Evolutionary conservation across 768 basidiomycete genomes (phyloP), one percentile per base, ranked within the genome.

Genomic region (Calocera viscosa): DNA sequence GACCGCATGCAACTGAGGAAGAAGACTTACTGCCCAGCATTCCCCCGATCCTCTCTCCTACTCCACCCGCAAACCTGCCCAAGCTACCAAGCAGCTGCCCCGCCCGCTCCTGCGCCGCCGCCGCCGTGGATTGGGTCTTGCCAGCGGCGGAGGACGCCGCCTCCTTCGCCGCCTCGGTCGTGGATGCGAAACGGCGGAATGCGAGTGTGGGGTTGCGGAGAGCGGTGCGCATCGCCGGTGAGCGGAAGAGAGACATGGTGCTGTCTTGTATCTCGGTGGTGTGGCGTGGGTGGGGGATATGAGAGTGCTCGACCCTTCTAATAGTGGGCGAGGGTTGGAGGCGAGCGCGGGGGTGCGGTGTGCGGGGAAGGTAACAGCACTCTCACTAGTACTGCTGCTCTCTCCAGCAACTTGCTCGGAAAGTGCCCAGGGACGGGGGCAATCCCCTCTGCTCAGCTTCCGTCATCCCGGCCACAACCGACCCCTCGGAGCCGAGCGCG

Each of bases 71-170:
- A 5, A 74, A 77, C 74, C 81, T 83, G 38, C 82, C 79, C 3
- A 82, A 80, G 49, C 75, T 75, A 69, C 82, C 81, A 72, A 83
- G 81, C 19, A 83, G 77, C 73, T 83, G 80, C 41, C 80, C 80
- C 1, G 84, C 82, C 33, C 75, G 78, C 75, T 85, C 82, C 73
- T 86, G 85, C 10, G 82, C 86, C 49, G 77, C 75, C 63, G 81
- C 79, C 68, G 88, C 77, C 43, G 82, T 80, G 65, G 90, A 86
- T 76, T 88, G 84, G 5, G 87, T 86, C 75, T 87, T 88, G 78
- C 88, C 85, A 74, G 85, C 84, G 1, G 85, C 76, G 5, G 79
- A 76, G 70, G 83, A 81, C 34, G 82, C 65, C 11, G 77, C 73
- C 22, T 69, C 65, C 28, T 68, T 65, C 28, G 64, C 64, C n/a